Base-by-base conservation (phyloP, 371 early-diverging fungal species). In the Haplosporangium sp. region DNA sequence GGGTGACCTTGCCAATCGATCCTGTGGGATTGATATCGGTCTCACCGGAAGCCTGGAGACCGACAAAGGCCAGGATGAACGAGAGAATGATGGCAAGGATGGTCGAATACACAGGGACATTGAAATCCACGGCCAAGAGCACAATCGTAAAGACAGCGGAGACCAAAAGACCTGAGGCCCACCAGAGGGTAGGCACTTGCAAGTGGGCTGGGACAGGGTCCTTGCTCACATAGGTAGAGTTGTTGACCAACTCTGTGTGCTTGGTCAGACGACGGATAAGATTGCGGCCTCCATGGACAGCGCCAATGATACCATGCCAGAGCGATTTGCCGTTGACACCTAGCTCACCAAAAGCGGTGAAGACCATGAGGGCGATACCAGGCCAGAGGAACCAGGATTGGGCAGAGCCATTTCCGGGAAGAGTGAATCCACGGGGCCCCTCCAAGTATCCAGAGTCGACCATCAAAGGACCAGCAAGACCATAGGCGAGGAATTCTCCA, bases 331-430 rank as follows among this genome's bases (percentile, higher is more conserved):
- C 89, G 59, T 86, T 86, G 38, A 83, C 73, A 60, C 83, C 74
- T 40, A 92, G 80, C 82, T 92, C 92, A 14, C 90, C 74, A 64
- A 92, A 88, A n/a, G 90, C 83, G 47, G 89, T 74, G 41, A 86
- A 76, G 48, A 90, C 84, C 91, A 93, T 91, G 43, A 92, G 82
- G 10, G 89, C 86, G 72, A 93, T 89, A 80, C 93, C 93, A n/a
- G 92, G 91, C 92, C 90, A 90, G 38, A 90, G 71, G 80, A 85
- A 87, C 88, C 88, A 87, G 29, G 77, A 82, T 56, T 87, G 85
- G 16, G 83, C 84, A 43, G 84, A 81, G 46, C 67, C 77, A 43
- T 75, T 80, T 46, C 83, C 82, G 7, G 51, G 60, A 6, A 21
- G 10, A 14, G 66, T 68, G 71, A 87, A 86, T 50, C 87, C 85